Base-by-base conservation (phyloP, 305 asterid species). In the Rubia peregrina region DNA sequence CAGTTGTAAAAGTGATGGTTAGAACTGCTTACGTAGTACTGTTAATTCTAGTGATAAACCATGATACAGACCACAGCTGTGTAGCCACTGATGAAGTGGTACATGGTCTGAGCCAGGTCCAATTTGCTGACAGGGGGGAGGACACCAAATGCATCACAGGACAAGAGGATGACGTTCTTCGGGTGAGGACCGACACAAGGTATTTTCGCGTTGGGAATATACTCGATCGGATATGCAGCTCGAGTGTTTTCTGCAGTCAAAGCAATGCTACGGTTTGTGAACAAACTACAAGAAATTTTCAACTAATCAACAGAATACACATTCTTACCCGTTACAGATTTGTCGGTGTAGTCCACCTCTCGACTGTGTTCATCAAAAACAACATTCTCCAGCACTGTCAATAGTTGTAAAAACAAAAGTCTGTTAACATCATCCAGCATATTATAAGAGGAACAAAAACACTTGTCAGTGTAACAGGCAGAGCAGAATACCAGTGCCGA, bases 101-200 rank as follows among this genome's bases (percentile, higher is more conserved):
- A 92, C 98, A 92, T 92, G 63, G 97, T 89, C 75, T 92, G 98
- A 26, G 95, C 84, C 78, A 92, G 75, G 87, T 46, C 88, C 74
- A 80, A 80, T 83, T 89, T 91, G 96, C 97, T 91, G 83, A 93
- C 90, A 0, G 98, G 98, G 0, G 98, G 98, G 5, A 93, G 96
- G 82, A 93, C 98, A 6, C 98, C 97, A 53, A 93, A 93, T 26
- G 98, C 98, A 75, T 93, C 98, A 71, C 98, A 93, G 33, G 98
- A 94, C 78, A 93, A 75, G 61, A 93, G 90, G 64, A 93, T 93
- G 78, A 91, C 93, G 21, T 93, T 93, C 70, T 82, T 93, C 10
- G 97, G 98, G 66, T 91, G 98, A 67, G 98, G 97, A 24, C 97
- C 98, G 14, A 93, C 95, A 53, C 98, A 93, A 3, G 98, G 98